Conservation (phyloP, 768 basidiomycete genomes). For the Trametes gibbosa region DNA sequence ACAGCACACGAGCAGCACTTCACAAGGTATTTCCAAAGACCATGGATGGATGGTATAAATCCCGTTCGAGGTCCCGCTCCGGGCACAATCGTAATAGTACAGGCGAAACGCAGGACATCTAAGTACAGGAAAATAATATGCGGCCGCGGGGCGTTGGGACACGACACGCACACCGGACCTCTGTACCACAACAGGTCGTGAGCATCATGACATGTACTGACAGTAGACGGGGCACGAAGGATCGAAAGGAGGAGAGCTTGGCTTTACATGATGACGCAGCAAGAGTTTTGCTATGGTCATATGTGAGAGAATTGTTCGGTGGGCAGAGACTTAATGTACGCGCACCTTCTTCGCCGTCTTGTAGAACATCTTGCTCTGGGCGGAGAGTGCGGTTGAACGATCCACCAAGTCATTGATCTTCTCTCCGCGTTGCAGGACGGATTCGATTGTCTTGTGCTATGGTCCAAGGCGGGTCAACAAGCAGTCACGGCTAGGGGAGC, state of each 20-base stretch:
- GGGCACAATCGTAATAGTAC: background rate
- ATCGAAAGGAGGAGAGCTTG: background rate
- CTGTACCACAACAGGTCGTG: background rate
- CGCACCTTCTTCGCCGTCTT: slow-evolving; percentile 98
- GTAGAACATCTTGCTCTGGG: slow-evolving; percentile 97
- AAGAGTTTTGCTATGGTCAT: slow-evolving; percentile 81
- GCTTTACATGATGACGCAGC: slow-evolving; percentile 79
- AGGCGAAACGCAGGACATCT: background rate
- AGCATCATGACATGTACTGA: background rate
- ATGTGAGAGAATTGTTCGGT: background rate
- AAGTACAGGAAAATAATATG: background rate
- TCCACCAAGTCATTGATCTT: slow-evolving; percentile 95
- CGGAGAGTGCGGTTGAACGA: slow-evolving; percentile 82
- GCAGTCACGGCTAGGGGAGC: too few relatives aligned
- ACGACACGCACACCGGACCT: background rate
- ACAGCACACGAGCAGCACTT: background rate
- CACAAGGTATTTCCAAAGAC: background rate
- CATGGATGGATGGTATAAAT: background rate
- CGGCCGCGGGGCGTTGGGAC: background rate
- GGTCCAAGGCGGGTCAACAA: too few relatives aligned
- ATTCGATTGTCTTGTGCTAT: slow-evolving; percentile 99
- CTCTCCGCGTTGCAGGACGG: slow-evolving; percentile 93
- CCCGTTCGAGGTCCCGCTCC: background rate
- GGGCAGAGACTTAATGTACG: background rate
- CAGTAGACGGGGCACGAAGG: background rate